These are phyloP conservation scores for Microdochium nivale DNA, from an alignment of 2,329 filamentous ascomycete genomes.

Conservation along the genomic window DNA sequence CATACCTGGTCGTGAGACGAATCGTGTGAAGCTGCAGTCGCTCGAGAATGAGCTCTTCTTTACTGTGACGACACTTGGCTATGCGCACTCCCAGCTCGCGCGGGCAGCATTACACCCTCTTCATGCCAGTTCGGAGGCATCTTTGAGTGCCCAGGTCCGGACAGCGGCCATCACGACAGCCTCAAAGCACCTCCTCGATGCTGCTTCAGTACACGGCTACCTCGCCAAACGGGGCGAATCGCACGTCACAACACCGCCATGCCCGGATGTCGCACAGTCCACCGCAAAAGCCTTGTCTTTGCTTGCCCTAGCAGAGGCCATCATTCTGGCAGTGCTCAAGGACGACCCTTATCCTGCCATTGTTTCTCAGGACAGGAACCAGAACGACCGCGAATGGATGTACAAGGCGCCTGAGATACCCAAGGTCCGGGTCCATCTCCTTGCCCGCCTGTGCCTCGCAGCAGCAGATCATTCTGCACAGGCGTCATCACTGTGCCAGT, in stretches of 20 bases:
- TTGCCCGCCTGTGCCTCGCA: slow-evolving; percentile 78
- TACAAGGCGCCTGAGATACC: slow-evolving; percentile 81
- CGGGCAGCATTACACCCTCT: slow-evolving; percentile 65
- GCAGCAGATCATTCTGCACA: slow-evolving; percentile 80
- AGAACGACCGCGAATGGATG: slow-evolving; percentile 91
- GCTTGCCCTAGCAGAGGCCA: slow-evolving; percentile 78
- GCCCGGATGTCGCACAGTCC: slow-evolving; percentile 43
- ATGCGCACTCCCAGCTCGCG: slow-evolving; percentile 64
- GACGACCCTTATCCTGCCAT: slow-evolving; percentile 87
- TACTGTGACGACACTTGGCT: slow-evolving; percentile 66
- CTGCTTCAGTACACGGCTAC: slow-evolving; percentile 70
- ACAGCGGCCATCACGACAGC: slow-evolving; percentile 62
- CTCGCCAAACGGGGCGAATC: slow-evolving; percentile 49
- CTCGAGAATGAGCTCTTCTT: slow-evolving; percentile 82
- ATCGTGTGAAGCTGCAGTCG: slow-evolving; percentile 61
- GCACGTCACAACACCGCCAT: slow-evolving; percentile 30
- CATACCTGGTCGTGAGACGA: slow-evolving; percentile 54
- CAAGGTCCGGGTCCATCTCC: slow-evolving; percentile 80
- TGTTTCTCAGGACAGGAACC: slow-evolving; percentile 73
- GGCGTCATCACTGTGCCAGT: slow-evolving; percentile 45
- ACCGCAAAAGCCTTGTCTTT: slow-evolving; percentile 48
- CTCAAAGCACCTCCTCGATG: slow-evolving; percentile 69
- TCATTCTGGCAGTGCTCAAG: slow-evolving; percentile 80
- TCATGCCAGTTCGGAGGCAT: slow-evolving; percentile 55
- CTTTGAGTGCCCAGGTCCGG: slow-evolving; percentile 56